phyloP scores from a whole-genome alignment of 1,139 yeast species.

The Saccharomyces hybrid region DNA sequence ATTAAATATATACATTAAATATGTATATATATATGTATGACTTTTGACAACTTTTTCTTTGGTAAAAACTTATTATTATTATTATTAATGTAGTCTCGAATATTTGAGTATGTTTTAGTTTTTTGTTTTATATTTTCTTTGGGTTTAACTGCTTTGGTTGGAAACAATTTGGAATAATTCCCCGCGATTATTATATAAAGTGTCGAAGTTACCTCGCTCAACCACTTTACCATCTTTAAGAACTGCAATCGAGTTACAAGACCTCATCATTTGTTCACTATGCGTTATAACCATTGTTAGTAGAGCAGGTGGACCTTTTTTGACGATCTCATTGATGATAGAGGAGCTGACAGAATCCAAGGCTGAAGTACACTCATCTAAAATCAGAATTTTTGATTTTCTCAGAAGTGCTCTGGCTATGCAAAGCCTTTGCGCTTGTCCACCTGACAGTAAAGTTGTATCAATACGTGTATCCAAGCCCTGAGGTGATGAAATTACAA shows the following conservation, averaged over 20 bases:
- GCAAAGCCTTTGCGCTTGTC: constrained; percentile 71
- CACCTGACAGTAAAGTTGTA: constrained; percentile 58
- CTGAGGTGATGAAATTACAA: constrained; percentile 45
- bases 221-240: constrained; percentile 39
- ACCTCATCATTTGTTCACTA: constrained; percentile 46
- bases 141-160: not conserved
- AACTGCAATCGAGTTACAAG: constrained; percentile 39
- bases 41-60: not conserved
- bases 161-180: not conserved
- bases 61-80: not conserved
- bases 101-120: not conserved
- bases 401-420: constrained; percentile 67
- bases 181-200: constrained; percentile 22
- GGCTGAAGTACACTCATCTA: constrained; percentile 80
- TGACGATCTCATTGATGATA: constrained; percentile 37
- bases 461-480: constrained; percentile 55
- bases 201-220: constrained; percentile 34
- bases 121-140: not conserved
- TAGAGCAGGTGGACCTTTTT: constrained; percentile 23
- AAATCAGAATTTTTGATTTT: constrained; percentile 51
- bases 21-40: not conserved
- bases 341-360: constrained; percentile 51
- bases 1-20: not conserved
- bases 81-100: no score
- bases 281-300: constrained; percentile 48